Base-by-base conservation (phyloP, 108 stramenopile genomes). In the Nitzschia sp. region DNA sequence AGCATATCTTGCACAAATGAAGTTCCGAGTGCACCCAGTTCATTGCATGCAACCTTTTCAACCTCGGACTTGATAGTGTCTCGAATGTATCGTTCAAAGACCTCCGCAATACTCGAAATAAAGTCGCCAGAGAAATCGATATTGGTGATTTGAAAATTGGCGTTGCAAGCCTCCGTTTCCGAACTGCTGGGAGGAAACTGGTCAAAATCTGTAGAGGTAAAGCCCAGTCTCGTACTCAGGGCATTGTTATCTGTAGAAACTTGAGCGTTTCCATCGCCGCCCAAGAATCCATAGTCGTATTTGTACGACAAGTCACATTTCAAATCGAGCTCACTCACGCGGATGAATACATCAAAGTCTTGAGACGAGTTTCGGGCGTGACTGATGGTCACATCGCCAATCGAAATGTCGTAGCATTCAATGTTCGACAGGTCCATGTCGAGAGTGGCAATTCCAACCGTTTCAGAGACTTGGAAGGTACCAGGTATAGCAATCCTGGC, bases 81-180 rank as follows among this genome's bases (percentile, higher is more conserved):
- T 24, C 74, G 32, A 21, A 90, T 36, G 53, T 66, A 60, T 17
- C 64, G 25, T 72, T 87, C 85, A 53, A 87, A 82, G 25, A 63
- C 27, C 54, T 73, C 64, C 2, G 85, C 61, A 42, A 90, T 79
- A 18, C 51, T 61, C 0, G 66, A 82, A 27, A 81, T 63, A 19
- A 83, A 46, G 4, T 81, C 82, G 1, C 85, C 85, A 42, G 72
- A 68, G 35, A 87, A 90, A 6, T 72, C 54, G 80, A 90, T 74
- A 21, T 81, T 74, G 23, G 54, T 68, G 51, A 90, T 84, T 24
- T 83, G 34, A 45, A 87, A 59, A 35, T 74, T 61, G 0, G 79
- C 38, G 11, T 30, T 42, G 49, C 88, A 90, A 31, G 32, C 51
- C 23, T 74, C 38, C 0, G 85, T 70, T 5, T 27, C 23, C 8